Evolutionary conservation across 257 asterid species (phyloP).

Genomic region (Solanum chilense): DNA sequence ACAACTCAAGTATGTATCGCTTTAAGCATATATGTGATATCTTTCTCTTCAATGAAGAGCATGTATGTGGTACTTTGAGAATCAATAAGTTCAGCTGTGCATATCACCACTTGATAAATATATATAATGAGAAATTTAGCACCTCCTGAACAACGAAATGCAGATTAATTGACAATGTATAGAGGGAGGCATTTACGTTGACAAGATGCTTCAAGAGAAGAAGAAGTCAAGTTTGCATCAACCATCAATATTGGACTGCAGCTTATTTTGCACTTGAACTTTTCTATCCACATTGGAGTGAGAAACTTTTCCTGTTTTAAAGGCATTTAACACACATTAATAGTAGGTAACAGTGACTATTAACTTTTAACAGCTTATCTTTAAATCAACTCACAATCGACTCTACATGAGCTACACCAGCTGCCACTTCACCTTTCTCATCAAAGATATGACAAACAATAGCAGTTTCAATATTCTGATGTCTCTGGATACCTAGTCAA

Average conservation of each 20-base stretch:
- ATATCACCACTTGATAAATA: not conserved
- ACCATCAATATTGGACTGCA: conserved; percentile 67
- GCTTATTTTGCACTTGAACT: conserved; percentile 40
- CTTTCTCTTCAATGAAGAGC: not conserved
- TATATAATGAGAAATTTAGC: not conserved
- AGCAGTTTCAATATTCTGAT: conserved; percentile 55
- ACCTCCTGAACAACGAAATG: not conserved
- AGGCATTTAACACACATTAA: not conserved
- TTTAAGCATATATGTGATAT: not conserved
- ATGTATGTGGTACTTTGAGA: not conserved
- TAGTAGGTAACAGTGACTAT: not conserved
- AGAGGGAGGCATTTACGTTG: conserved; percentile 23
- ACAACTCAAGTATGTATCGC: not conserved
- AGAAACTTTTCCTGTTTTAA: conserved; percentile 69
- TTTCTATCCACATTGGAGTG: conserved; percentile 68
- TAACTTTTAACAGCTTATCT: not conserved
- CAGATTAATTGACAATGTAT: not conserved
- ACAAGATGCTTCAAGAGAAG: conserved; percentile 62
- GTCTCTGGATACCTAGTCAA: conserved; percentile 61
- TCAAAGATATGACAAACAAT: conserved; percentile 71
- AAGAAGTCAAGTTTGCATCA: conserved; percentile 79
- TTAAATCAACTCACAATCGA: conserved; percentile 46
- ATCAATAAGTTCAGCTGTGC: not conserved
- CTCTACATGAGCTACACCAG: conserved; percentile 82
- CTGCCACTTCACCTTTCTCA: conserved; percentile 77